Conservation (phyloP, 2,329 filamentous ascomycete species). For the Fusarium brachygibbosum region DNA sequence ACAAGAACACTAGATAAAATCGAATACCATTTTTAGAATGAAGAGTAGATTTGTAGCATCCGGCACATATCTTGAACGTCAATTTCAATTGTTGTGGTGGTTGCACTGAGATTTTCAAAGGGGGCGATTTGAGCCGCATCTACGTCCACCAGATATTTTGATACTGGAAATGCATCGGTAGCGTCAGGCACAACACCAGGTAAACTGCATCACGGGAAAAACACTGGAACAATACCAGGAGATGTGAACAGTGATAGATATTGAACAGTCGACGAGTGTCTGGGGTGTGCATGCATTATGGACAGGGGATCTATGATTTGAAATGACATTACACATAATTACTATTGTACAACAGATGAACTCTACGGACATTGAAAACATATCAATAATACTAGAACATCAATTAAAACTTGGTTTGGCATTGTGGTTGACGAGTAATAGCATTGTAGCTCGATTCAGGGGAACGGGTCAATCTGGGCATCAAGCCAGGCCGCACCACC, state of each 20-base stretch:
- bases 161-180: constrained; percentile 1
- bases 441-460: constrained; percentile 17
- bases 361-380: rapidly evolving
- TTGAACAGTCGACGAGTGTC: background rate
- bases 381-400: rapidly evolving
- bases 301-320: background rate
- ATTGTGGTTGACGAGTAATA: background rate
- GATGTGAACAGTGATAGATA: background rate
- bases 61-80: constrained; percentile 10
- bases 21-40: background rate
- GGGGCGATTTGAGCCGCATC: background rate
- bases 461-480: background rate
- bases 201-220: rapidly evolving
- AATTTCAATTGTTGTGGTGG: constrained; percentile 31
- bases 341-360: background rate
- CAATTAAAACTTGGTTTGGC: background rate
- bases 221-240: rapidly evolving
- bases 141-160: background rate
- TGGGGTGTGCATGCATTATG: background rate
- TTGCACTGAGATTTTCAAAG: constrained; percentile 28
- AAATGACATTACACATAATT: background rate
- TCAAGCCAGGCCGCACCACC: constrained; percentile 2
- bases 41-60: background rate
- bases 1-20: constrained; percentile 5
- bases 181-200: background rate